Base-by-base conservation (phyloP, 805 yeast genomes). In the Cyberlindnera maritima region DNA sequence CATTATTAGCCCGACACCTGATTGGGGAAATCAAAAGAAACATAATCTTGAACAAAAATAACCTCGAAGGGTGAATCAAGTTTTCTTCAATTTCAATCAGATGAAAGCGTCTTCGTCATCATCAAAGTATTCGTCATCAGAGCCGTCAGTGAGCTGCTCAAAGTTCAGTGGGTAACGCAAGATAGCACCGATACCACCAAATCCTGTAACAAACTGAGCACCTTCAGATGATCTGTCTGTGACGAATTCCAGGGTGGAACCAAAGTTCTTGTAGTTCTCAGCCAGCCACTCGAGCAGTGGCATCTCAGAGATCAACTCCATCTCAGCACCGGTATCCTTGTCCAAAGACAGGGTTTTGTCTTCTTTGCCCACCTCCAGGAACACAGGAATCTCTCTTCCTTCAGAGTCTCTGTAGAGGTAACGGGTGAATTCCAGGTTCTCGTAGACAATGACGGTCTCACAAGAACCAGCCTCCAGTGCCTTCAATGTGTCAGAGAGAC, bases 121-220 rank as follows among this genome's bases (percentile, higher is more conserved):
- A 54, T 83, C 86, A 68, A 82, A 90, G 68, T 82, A 90, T 66
- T 83, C 86, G 67, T 88, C 96, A 63, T 91, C 97, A 54, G 88
- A 96, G 49, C 88, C 97, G 44, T 89, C 96, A 44, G 75, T 86
- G 65, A 94, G 79, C 75, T 90, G 97, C 68, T 94, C 99, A 62
- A 94, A 94, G 74, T 94, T 94, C 59, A 94, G 94, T 71, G 90
- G 90, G 72, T 94, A 94, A 74, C 99, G 89, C 67, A 94, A 75
- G 60, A 94, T 67, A 48, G 97, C 97, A 68, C 99, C 99, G 57
- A 94, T 80, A 73, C 99, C 99, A 85, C 99, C 99, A 65, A 94
- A 94, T 50, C 99, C 99, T 60, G 83, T 85, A 50, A 86, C 95
- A 70, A 94, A 94, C 75, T 94, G 99, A 39, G 98, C 96, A 76